Evolutionary conservation across 2,329 filamentous ascomycete species (phyloP).

Genomic region (Cryphonectria japonica): DNA sequence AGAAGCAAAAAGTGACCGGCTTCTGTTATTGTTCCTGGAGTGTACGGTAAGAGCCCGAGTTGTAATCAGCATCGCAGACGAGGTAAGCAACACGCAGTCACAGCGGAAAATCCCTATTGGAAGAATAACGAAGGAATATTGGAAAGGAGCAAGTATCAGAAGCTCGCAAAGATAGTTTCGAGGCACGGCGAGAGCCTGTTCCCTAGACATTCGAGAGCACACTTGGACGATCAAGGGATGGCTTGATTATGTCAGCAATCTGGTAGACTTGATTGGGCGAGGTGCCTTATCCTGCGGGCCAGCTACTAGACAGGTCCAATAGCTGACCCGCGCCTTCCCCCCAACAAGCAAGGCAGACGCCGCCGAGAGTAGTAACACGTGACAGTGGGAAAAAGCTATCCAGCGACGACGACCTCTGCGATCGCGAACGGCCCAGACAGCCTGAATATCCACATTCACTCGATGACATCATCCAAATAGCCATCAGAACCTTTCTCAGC

Average conservation of each 20-base stretch:
- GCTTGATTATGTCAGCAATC: neutral
- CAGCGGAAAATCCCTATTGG: neutral
- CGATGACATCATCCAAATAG: slow-evolving; percentile 29
- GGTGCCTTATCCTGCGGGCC: neutral
- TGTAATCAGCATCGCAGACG: neutral
- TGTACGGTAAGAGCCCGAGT: neutral
- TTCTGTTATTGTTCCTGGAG: neutral
- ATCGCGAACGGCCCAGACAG: slow-evolving; percentile 21
- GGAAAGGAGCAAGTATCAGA: neutral
- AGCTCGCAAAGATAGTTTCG: neutral
- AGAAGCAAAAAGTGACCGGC: neutral
- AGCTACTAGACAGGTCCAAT: neutral
- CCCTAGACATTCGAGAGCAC: neutral
- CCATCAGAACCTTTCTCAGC: slow-evolving; percentile 22
- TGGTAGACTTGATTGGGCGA: neutral
- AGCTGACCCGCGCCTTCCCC: neutral
- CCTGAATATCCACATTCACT: slow-evolving; percentile 27
- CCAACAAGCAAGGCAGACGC: slow-evolving; percentile 12
- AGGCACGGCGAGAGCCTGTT: neutral
- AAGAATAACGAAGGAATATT: neutral
- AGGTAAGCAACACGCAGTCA: neutral
- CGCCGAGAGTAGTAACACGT: slow-evolving; percentile 22
- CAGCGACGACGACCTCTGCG: slow-evolving; percentile 25
- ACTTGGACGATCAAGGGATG: neutral
- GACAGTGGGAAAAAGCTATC: slow-evolving; percentile 26